These are phyloP conservation scores for Endogone sp. DNA, from an alignment of 192 early-diverging fungal genomes.

Conservation along the genomic window DNA sequence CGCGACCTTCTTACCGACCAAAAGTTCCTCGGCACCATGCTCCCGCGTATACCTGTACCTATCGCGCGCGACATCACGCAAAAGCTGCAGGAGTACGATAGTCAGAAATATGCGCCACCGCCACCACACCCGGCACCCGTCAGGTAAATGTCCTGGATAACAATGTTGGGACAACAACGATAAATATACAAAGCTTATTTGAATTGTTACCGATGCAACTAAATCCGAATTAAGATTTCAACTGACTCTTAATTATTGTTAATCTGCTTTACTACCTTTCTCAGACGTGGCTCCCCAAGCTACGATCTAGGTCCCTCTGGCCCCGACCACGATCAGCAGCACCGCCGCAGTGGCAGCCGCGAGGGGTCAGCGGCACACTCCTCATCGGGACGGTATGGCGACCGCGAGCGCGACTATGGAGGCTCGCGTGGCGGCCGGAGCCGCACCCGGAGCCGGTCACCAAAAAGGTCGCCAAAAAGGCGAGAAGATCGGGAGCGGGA, in stretches of 20 bases:
- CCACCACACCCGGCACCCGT: background rate
- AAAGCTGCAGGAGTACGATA: slow-evolving; percentile 53
- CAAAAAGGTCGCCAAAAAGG: background rate
- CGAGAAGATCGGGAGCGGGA: background rate
- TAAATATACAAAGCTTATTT: no score
- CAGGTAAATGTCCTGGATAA: background rate
- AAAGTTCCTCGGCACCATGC: slow-evolving; percentile 76
- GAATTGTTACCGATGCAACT: no score
- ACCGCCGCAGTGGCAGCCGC: background rate
- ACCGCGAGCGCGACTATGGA: background rate
- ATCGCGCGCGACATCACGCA: slow-evolving; percentile 70
- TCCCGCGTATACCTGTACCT: slow-evolving; percentile 80
- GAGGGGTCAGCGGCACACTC: background rate
- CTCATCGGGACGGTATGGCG: background rate
- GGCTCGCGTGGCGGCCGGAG: background rate
- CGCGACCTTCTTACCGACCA: slow-evolving; percentile 63
- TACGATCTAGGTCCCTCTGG: background rate
- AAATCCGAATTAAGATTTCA: no score
- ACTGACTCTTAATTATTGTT: background rate
- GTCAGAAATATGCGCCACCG: slow-evolving; percentile 11
- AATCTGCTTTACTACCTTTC: background rate
- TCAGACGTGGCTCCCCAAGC: background rate
- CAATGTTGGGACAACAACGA: no score
- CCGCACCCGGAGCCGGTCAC: background rate
- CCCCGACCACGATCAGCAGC: background rate